These are phyloP conservation scores for Tricholoma saponaceum DNA, from an alignment of 768 basidiomycete genomes.

Conservation along the genomic window DNA sequence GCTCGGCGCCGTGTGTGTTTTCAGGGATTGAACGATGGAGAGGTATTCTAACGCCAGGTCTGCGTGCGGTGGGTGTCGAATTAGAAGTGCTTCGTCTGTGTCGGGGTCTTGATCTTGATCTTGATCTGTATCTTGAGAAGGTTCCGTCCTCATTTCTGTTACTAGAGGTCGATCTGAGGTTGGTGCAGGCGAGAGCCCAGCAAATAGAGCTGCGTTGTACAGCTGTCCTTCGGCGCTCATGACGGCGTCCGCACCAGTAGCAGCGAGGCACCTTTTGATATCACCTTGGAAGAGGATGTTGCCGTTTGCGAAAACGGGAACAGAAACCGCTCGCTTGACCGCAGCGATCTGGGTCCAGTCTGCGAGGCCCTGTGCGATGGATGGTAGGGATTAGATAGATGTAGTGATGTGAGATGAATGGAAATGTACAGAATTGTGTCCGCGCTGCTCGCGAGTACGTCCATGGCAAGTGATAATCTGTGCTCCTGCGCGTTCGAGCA, in stretches of 20 bases:
- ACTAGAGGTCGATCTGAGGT: background rate
- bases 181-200: conserved; percentile 19
- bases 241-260: conserved; percentile 87
- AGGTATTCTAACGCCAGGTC: conserved; percentile 85
- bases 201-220: conserved; percentile 86
- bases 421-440: conserved; percentile 61
- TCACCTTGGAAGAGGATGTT: conserved; percentile 90
- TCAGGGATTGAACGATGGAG: conserved; percentile 63
- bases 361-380: conserved; percentile 61
- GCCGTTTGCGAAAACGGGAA: conserved; percentile 97
- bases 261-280: conserved; percentile 69
- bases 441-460: conserved; percentile 86
- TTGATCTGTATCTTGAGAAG: conserved; percentile 9
- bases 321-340: conserved; percentile 83
- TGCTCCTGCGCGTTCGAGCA: conserved; percentile 93
- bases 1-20: conserved; percentile 66
- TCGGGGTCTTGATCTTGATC: conserved; percentile 5
- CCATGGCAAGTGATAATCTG: conserved; percentile 96
- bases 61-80: conserved; percentile 52
- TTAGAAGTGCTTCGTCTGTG: conserved; percentile 32
- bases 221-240: conserved; percentile 96
- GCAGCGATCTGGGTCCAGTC: conserved; percentile 89
- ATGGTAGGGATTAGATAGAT: background rate
- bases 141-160: conserved; percentile 5
- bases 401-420: background rate